phyloP scores from a whole-genome alignment of 2,329 filamentous ascomycete genomes.

The Fonsecaea pugnacius region DNA sequence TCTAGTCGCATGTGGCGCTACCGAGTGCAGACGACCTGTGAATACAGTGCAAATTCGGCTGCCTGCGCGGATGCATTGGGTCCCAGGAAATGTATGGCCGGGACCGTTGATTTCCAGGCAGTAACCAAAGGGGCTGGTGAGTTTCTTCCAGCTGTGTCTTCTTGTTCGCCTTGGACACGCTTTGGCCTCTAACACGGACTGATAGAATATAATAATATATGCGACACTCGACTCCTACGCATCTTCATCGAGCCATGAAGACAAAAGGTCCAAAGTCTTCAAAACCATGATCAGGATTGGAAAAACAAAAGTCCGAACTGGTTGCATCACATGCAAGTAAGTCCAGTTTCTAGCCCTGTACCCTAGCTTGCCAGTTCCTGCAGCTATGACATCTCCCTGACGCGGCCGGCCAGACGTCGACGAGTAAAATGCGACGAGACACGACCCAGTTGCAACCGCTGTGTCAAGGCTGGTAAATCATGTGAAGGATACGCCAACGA shows the following conservation, averaged over 20 bases:
- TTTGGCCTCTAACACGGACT: background rate
- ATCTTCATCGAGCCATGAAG: background rate
- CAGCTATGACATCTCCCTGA: background rate
- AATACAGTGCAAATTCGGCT: background rate
- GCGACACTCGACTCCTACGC: background rate
- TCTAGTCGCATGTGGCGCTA: background rate
- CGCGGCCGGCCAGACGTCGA: slow-evolving; percentile 14
- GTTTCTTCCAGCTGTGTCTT: background rate
- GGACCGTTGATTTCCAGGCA: slow-evolving; percentile 13
- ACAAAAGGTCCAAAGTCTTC: background rate
- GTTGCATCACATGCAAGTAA: slow-evolving; percentile 35
- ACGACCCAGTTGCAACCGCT: slow-evolving; percentile 37
- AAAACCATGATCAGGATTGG: slow-evolving; percentile 31
- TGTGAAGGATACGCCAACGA: slow-evolving; percentile 39
- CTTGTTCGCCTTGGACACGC: background rate
- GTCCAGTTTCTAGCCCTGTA: background rate
- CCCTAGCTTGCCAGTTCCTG: background rate
- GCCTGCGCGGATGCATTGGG: background rate
- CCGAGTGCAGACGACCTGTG: background rate
- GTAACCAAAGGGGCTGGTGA: slow-evolving; percentile 4
- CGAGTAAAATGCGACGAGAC: slow-evolving; percentile 41
- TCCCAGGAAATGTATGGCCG: background rate
- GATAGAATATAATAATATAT: slow-evolving; percentile 4
- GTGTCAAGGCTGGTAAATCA: slow-evolving; percentile 39
- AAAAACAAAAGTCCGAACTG: slow-evolving; percentile 32